Evolutionary conservation across 352 stramenopile species (phyloP), one percentile per base, ranked within the genome.

Genomic region (Globisporangium ultimum): DNA sequence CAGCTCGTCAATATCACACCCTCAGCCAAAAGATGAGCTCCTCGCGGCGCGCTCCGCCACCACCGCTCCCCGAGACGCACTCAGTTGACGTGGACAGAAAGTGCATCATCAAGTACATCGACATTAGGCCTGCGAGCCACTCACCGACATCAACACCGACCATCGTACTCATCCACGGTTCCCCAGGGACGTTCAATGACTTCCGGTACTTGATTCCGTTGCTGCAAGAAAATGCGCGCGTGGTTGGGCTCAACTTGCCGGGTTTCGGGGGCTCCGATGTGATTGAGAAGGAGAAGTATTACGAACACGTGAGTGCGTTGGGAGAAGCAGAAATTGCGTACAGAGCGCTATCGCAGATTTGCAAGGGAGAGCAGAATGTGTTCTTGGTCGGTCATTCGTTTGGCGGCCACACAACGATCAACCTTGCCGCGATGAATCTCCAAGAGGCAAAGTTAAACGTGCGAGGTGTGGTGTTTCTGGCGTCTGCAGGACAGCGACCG

Each of bases 141-240:
- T 43, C 53, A 22, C 7, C 15, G 11, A 34, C 1, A 42, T 28
- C 53, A 51, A 11, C 53, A 15, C 43, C 43, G 14, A 60, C 53
- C 5, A 47, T 60, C n/a, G 67, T 89, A n/a, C 48, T 89, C 32
- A 67, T 91, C n/a, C 81, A 89, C 43, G 79, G 81, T 13, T 77
- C 78, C 1, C 79, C 81, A 38, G 81, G 81, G 9, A 87, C 78
- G 22, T 87, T 84, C 60, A 45, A 59, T 10, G 77, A 89, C 61
- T 89, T 84, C 38, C 77, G 76, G 1, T 71, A 91, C 61, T 56
- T 91, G 17, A 73, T 88, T 28, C 76, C 78, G 7, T 53, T 78
- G 15, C 60, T 89, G 10, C 63, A 72, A 52, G 60, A 67, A 0
- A 53, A 71, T 7, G 63, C 73, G n/a, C 79, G 80, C 6, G 70